These are phyloP conservation scores for Erigeron philadelphicus DNA, from an alignment of 140 eudicot genomes.

Conservation along the genomic window DNA sequence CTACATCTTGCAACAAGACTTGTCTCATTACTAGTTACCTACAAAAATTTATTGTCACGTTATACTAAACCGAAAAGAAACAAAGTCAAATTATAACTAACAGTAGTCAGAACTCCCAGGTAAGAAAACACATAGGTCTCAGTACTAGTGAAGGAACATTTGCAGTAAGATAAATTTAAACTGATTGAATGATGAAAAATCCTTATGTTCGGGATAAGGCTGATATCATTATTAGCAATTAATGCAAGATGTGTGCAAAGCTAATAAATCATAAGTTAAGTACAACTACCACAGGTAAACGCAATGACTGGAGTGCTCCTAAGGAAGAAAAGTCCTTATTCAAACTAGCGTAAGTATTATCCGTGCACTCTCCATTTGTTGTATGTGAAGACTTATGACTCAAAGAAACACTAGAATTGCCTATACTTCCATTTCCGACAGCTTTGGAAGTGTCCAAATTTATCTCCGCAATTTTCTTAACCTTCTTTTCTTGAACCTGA, in stretches of 20 bases:
- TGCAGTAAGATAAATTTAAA: conserved; percentile 16
- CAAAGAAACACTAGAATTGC: conserved; percentile 56
- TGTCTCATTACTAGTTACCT: conserved; percentile 81
- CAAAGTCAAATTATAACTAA: conserved; percentile 2
- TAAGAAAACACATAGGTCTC: neutral
- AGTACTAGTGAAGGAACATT: neutral
- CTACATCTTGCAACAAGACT: conserved; percentile 83
- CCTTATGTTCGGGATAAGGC: neutral
- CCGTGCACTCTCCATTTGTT: conserved; percentile 60
- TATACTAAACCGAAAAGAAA: conserved; percentile 1
- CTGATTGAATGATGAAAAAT: neutral
- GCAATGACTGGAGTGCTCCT: conserved; percentile 62
- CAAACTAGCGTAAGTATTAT: conserved; percentile 45
- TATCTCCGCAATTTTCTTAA: conserved; percentile 74
- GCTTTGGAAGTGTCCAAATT: conserved; percentile 57
- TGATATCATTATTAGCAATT: neutral
- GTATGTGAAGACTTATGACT: conserved; percentile 37
- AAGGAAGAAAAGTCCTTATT: conserved; percentile 55
- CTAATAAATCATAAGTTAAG: conserved; percentile 32
- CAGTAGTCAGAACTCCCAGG: neutral
- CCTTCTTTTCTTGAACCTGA: conserved; percentile 96
- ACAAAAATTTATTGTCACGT: conserved; percentile 25
- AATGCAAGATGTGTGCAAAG: conserved; percentile 3
- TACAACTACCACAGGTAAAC: conserved; percentile 91
- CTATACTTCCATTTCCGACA: conserved; percentile 56